Percentiles rank a stretch among this genome's conserved stretches.
Evolutionary conservation across 805 yeast species (phyloP).

Genomic region (Monosporozyma servazzii): DNA sequence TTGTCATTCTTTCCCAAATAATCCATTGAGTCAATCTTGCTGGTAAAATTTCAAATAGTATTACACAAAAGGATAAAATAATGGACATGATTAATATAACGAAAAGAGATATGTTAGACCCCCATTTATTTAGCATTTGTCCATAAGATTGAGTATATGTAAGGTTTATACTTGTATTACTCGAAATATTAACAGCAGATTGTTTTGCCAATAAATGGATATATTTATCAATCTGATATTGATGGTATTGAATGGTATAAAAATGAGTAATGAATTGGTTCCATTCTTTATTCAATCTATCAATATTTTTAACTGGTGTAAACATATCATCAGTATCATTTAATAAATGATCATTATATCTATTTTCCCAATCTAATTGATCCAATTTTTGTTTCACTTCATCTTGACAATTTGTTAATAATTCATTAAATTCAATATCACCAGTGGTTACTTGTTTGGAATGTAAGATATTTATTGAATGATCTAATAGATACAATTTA

Average conservation of each 20-base stretch:
- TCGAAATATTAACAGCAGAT: neutral
- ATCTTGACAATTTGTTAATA: constrained; percentile 20
- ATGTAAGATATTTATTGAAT: constrained; percentile 18
- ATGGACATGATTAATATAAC: constrained; percentile 10
- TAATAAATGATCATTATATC: neutral
- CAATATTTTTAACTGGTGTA: neutral
- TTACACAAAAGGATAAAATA: constrained; percentile 13
- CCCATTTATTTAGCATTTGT: neutral
- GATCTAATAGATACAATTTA: constrained; percentile 21
- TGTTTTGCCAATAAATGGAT: constrained; percentile 21
- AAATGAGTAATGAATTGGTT: constrained; percentile 25
- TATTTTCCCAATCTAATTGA: constrained; percentile 7
- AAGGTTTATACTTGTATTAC: neutral
- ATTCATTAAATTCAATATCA: constrained; percentile 18
- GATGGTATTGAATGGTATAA: constrained; percentile 23
- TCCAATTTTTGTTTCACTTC: constrained; percentile 20
- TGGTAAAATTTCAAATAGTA: constrained; percentile 22
- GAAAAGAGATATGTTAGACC: constrained; percentile 4
- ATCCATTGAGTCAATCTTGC: constrained; percentile 16
- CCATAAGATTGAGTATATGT: constrained; percentile 4
- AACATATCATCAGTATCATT: neutral
- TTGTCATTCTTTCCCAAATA: constrained; percentile 14
- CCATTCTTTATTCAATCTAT: constrained; percentile 20
- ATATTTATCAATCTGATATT: constrained; percentile 19
- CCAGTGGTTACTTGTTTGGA: constrained; percentile 14